These are phyloP conservation scores for Acrodontium crateriforme DNA, from an alignment of 2,329 filamentous ascomycete species.

Conservation along the genomic window DNA sequence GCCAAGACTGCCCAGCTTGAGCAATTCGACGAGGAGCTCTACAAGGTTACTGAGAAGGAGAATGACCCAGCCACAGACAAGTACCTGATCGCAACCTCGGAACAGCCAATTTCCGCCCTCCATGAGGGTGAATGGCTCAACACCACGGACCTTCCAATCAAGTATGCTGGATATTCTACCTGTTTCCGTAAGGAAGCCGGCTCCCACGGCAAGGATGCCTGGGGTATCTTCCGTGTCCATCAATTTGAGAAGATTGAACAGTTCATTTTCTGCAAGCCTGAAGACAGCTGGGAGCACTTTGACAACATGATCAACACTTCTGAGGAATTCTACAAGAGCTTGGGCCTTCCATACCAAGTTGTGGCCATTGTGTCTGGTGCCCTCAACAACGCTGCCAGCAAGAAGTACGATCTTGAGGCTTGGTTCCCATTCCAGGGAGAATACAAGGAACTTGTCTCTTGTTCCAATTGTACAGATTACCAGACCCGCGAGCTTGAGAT, in stretches of 20 bases:
- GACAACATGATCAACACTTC: conserved; percentile 84
- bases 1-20: conserved; percentile 95
- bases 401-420: conserved; percentile 93
- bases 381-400: conserved; percentile 74
- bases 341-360: conserved; percentile 79
- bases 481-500: conserved; percentile 91
- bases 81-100: conserved; percentile 68
- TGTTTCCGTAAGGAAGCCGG: conserved; percentile 95
- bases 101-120: conserved; percentile 78
- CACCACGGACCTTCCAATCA: conserved; percentile 73
- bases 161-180: conserved; percentile 76
- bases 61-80: conserved; percentile 75
- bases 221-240: conserved; percentile 96
- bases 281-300: conserved; percentile 85
- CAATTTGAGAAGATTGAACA: conserved; percentile 93
- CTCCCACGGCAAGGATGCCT: conserved; percentile 80
- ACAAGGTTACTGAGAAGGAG: conserved; percentile 79
- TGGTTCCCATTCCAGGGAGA: conserved; percentile 95
- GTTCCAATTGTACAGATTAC: conserved; percentile 97
- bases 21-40: conserved; percentile 94
- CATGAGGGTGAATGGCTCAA: conserved; percentile 91
- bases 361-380: conserved; percentile 94
- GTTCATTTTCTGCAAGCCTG: conserved; percentile 68
- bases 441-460: conserved; percentile 95
- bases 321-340: conserved; percentile 88